Evolutionary conservation across 805 yeast genomes (phyloP), one percentile per base, ranked within the genome.

Genomic region (Candida arabinofermentans): DNA sequence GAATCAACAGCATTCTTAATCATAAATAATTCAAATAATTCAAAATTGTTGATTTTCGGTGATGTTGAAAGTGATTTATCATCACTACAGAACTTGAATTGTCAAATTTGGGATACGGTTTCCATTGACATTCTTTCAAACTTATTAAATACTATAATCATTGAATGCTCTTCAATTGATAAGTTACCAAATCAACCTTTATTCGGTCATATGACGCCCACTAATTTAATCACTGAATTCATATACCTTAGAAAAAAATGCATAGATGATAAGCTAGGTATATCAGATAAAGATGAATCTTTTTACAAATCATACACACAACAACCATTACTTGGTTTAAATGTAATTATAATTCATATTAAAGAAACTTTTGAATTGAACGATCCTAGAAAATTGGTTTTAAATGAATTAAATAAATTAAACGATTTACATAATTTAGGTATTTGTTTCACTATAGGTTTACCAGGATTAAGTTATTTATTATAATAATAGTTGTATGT

Each of bases 141-240:
- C 3, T 44, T 60, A 12, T 62, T 89, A 34, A 66, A 61, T 17
- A 78, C 80, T 0, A 73, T 89, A 1, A 60, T 88, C 13, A 74
- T 90, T 19, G 97, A 89, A 59, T 89, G 97, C 56, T 86, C 96
- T 1, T 74, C 77, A 5, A 54, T 70, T 2, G 69, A 70, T 46
- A 62, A 66, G 9, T 70, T 74, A 0, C 65, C 68, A 1, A 61
- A 66, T 8, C 69, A 70, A 6, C 72, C 76, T 2, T 54, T 87
- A 21, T 89, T 78, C 58, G 97, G 97, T 2, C 97, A 89, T 62
- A 57, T 89, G 62, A 81, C 84, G 10, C 95, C 96, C 4, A 51
- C 59, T 2, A 72, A 74, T 49, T 60, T 89, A 23, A 70, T 85
- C 10, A 55, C 64, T 5, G 96, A 87, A 54, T 64, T 90, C 13